These are phyloP conservation scores for Cryphonectria carpinicola DNA, from an alignment of 2,329 filamentous ascomycete species.

Conservation along the genomic window DNA sequence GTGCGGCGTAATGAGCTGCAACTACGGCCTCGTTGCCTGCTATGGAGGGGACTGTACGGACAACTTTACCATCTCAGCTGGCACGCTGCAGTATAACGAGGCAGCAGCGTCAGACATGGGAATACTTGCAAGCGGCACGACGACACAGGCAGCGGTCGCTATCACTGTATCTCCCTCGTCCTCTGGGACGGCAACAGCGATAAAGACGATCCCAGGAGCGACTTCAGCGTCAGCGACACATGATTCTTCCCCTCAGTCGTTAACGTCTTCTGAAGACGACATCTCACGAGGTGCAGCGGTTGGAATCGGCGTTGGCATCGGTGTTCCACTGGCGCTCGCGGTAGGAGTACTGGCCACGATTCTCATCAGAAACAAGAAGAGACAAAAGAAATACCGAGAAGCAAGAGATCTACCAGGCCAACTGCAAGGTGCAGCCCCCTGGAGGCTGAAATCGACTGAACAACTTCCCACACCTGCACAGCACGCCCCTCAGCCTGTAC, in stretches of 20 bases:
- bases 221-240: not conserved
- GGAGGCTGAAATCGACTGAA: not conserved
- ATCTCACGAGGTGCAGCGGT: constrained; percentile 7
- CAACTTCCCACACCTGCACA: not conserved
- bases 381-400: not conserved
- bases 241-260: not conserved
- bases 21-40: not conserved
- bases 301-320: constrained; percentile 15
- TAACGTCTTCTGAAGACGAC: not conserved
- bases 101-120: constrained; percentile 10
- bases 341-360: not conserved
- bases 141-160: not conserved
- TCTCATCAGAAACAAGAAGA: constrained; percentile 6
- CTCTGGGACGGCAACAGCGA: not conserved
- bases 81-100: constrained; percentile 4
- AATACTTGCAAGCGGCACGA: not conserved
- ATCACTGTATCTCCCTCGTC: not conserved
- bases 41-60: constrained; percentile 5
- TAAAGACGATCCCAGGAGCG: not conserved
- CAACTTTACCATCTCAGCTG: constrained; percentile 7
- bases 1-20: constrained; percentile 5
- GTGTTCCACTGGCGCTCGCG: not conserved
- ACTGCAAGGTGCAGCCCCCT: not conserved
- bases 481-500: not conserved
- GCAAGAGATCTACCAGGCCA: no score